Evolutionary conservation across 2,329 filamentous ascomycete species (phyloP).

Genomic region (Leptoxyphium fumago): DNA sequence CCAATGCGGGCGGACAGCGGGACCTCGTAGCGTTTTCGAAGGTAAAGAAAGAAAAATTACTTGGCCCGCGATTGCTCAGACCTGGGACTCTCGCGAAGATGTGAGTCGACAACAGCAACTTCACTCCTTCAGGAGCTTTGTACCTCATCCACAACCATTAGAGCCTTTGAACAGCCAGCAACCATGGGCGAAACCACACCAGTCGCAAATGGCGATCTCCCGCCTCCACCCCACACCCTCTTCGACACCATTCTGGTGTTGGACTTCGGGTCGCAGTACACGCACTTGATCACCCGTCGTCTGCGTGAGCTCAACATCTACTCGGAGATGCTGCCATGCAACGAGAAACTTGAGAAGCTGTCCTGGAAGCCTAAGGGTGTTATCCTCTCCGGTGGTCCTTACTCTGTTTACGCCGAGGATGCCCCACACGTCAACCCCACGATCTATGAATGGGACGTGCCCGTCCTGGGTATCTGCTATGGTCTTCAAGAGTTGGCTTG

Average conservation of each 20-base stretch:
- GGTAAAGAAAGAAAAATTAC: too few relatives aligned
- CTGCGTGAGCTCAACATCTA: slow-evolving; percentile 69
- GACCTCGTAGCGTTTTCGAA: neutral
- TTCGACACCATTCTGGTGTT: slow-evolving; percentile 57
- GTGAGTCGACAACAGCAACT: too few relatives aligned
- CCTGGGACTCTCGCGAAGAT: too few relatives aligned
- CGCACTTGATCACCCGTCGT: slow-evolving; percentile 59
- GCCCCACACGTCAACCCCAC: slow-evolving; percentile 70
- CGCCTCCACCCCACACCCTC: slow-evolving; percentile 32
- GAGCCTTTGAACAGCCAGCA: neutral
- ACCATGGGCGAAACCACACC: slow-evolving; percentile 15
- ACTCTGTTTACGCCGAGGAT: slow-evolving; percentile 67
- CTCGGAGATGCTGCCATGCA: slow-evolving; percentile 79
- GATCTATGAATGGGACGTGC: slow-evolving; percentile 59
- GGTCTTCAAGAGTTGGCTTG: slow-evolving; percentile 60
- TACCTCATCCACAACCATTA: too few relatives aligned
- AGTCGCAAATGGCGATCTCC: slow-evolving; percentile 23
- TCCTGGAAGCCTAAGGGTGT: slow-evolving; percentile 71
- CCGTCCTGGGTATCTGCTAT: slow-evolving; percentile 48
- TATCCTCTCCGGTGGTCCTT: slow-evolving; percentile 58
- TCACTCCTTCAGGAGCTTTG: too few relatives aligned
- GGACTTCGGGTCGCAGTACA: slow-evolving; percentile 60
- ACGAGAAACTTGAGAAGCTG: slow-evolving; percentile 63
- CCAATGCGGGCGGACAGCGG: neutral
- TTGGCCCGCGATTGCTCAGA: too few relatives aligned